Percentiles rank a stretch among this genome's conserved stretches.
Conservation (phyloP, 1,284 basidiomycete genomes). For the Leccinum angustisporum region DNA sequence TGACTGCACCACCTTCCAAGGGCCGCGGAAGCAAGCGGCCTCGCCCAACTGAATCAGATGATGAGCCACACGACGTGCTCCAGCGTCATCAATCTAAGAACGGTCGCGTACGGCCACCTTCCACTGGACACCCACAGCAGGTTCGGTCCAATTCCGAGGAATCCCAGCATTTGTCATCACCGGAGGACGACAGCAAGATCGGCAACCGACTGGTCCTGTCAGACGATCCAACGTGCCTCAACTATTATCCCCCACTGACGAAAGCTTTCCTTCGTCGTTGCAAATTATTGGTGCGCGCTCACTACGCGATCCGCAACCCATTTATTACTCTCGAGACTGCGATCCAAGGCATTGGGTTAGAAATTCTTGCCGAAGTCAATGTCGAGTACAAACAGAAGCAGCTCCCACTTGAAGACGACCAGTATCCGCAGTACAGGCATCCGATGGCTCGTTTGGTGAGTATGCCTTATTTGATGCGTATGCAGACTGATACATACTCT, state of each 20-base stretch:
- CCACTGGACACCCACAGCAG: background rate
- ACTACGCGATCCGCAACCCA: background rate
- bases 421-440: background rate
- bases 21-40: background rate
- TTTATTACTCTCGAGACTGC: background rate
- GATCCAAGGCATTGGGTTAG: background rate
- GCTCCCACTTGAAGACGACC: background rate
- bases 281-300: background rate
- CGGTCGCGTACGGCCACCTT: background rate
- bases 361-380: background rate
- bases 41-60: background rate
- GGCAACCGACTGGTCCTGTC: background rate
- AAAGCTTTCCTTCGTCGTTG: background rate
- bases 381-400: background rate
- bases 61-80: background rate
- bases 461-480: background rate
- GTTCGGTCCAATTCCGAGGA: background rate
- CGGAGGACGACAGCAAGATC: background rate
- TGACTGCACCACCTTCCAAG: background rate
- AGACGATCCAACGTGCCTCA: background rate
- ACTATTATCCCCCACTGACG: background rate
- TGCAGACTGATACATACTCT: background rate
- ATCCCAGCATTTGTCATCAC: background rate
- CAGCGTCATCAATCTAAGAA: background rate
- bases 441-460: background rate